Evolutionary conservation across 1,139 yeast genomes (phyloP), one percentile per base, ranked within the genome.

Genomic region (Pneumocystis murina): DNA sequence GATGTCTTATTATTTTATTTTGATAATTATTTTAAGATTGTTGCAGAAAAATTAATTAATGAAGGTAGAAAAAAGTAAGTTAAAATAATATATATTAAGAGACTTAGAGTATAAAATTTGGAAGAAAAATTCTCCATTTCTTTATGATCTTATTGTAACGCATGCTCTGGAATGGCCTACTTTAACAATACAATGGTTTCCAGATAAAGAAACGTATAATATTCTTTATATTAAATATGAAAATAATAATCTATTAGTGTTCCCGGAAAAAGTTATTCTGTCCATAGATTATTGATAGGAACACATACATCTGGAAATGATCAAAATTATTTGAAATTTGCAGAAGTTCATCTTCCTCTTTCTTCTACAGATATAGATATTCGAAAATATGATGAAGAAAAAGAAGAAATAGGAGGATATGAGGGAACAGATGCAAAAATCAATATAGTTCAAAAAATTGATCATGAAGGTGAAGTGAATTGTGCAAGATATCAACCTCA

Each of bases 121-220:
- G 98, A 91, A 91, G 74, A 92, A 92, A 72, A 85, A 95, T 14
- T 87, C 92, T n/a, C 96, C 96, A 17, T 80, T 89, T 68, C 77
- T 92, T 62, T 92, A 92, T 75, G 88, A 88, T 73, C 78, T 87
- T 67, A 80, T 89, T 69, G 82, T 88, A 67, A 82, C 95, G 41
- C 79, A 82, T 67, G 82, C 87, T 28, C 76, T 84, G 62, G 84
- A 84, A 61, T 81, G 81, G 77, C 91, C 92, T 24, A 75, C 80
- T 36, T 66, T 74, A 63, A 76, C 74, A 71, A 79, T 67, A 33
- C 75, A 78, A 67, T 77, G 79, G 78, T 70, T 76, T 68, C 80
- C 71, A 67, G 81, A 72, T 75, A 78, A 70, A 55, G 72, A 70
- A 63, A 64, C 63, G 66, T 67, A 59, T 43, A 68, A 41, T n/a